phyloP scores from a whole-genome alignment of 352 stramenopile species.

The Globisporangium echinulatum region DNA sequence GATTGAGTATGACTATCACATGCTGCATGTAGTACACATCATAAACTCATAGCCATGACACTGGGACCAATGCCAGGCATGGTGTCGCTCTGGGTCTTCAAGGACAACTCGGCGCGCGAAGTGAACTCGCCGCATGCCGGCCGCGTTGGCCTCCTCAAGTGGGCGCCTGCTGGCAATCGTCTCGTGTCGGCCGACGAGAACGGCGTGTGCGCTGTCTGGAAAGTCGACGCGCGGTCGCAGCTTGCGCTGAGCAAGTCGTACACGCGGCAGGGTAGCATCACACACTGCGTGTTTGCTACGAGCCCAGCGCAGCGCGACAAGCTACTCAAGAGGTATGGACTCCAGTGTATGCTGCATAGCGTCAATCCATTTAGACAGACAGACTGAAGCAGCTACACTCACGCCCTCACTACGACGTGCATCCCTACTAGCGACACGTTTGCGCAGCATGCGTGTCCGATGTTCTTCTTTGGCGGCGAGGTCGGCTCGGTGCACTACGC shows the following conservation, averaged over 20 bases:
- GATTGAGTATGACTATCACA: background rate
- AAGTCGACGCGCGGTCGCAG: conserved; percentile 73
- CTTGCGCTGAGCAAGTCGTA: conserved; percentile 82
- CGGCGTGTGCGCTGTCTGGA: conserved; percentile 81
- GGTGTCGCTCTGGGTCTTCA: conserved; percentile 77
- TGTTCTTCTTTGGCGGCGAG: conserved; percentile 94
- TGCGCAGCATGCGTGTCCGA: conserved; percentile 51
- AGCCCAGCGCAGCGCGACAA: conserved; percentile 29
- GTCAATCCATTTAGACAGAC: too few relatives aligned
- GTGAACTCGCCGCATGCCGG: conserved; percentile 77
- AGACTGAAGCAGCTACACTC: background rate
- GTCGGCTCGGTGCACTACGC: conserved; percentile 86
- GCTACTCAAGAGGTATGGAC: conserved; percentile 30
- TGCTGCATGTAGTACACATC: background rate
- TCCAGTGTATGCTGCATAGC: too few relatives aligned
- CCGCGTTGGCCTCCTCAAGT: conserved; percentile 80
- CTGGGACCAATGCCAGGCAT: conserved; percentile 30
- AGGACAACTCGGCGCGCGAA: conserved; percentile 61
- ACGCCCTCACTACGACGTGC: background rate
- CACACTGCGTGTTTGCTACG: conserved; percentile 83
- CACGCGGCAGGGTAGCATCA: conserved; percentile 78
- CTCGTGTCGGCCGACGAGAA: conserved; percentile 89
- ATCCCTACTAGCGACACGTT: conserved; percentile 31
- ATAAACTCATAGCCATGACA: too few relatives aligned
- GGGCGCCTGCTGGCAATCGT: conserved; percentile 81